phyloP scores from a whole-genome alignment of 306 rosid species.

The Carpinus viminea region DNA sequence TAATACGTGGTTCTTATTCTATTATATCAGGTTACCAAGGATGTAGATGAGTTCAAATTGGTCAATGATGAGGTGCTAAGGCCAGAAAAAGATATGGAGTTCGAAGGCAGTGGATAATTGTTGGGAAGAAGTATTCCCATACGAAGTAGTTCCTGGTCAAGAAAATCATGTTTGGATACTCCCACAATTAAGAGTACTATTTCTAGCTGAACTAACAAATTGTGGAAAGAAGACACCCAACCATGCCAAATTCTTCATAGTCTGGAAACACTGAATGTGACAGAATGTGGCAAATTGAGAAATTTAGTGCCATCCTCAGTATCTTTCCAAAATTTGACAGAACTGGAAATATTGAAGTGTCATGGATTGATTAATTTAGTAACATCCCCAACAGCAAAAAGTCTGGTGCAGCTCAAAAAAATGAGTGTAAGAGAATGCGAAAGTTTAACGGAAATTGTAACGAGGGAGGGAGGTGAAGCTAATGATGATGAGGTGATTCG shows the following conservation, averaged over 20 bases:
- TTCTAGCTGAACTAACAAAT: fast-evolving
- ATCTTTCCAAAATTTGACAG: not conserved
- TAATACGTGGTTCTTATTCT: conserved; percentile 6
- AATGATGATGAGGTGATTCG: not conserved
- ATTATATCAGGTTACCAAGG: conserved; percentile 37
- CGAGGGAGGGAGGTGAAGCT: not conserved
- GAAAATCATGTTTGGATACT: not conserved
- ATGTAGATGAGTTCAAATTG: conserved; percentile 31
- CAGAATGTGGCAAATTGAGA: not conserved
- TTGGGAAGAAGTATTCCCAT: conserved; percentile 5
- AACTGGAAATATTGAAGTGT: not conserved
- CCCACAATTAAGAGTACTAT: not conserved
- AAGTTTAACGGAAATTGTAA: not conserved
- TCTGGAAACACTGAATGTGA: not conserved
- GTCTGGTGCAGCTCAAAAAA: not conserved
- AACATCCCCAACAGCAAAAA: not conserved
- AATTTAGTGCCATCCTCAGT: not conserved
- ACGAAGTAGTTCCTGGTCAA: not conserved
- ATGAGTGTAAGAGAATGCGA: not conserved
- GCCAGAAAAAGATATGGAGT: conserved; percentile 34
- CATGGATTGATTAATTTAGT: not conserved
- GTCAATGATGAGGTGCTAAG: conserved; percentile 29
- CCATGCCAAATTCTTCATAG: not conserved
- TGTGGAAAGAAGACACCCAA: conserved; percentile 1
- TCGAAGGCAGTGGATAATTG: too few relatives aligned